Percentiles rank a stretch among this genome's conserved stretches.
These are phyloP conservation scores for Glomus cerebriforme DNA, from an alignment of 192 early-diverging fungal genomes.

Conservation along the genomic window DNA sequence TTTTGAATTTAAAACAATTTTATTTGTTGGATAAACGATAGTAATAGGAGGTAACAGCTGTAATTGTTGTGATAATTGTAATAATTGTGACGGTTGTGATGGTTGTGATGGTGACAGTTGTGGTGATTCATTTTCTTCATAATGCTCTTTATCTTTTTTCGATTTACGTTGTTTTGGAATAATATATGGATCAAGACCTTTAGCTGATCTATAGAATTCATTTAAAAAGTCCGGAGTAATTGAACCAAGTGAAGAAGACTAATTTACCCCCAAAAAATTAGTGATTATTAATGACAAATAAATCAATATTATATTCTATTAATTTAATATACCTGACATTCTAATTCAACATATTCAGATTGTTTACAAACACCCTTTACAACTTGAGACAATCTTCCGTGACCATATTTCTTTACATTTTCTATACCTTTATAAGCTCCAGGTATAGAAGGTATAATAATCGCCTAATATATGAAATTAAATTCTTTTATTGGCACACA, in stretches of 20 bases:
- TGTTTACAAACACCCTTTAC: slow-evolving; percentile 32
- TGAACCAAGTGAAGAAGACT: slow-evolving; percentile 46
- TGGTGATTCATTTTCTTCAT: too few species aligned
- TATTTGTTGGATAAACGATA: slow-evolving; percentile 40
- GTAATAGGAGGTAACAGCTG: slow-evolving; percentile 34
- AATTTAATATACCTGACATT: slow-evolving; percentile 43
- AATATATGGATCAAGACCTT: slow-evolving; percentile 34
- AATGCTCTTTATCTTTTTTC: background rate
- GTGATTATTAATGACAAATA: background rate
- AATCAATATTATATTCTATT: background rate
- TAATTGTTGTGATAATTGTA: too few species aligned
- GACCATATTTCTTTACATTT: slow-evolving; percentile 45
- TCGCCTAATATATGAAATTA: slow-evolving; percentile 31
- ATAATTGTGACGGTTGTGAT: too few species aligned
- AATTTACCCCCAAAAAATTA: background rate
- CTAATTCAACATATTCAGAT: slow-evolving; percentile 29
- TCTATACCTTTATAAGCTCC: slow-evolving; percentile 36
- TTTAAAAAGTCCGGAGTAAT: slow-evolving; percentile 35
- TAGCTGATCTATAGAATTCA: slow-evolving; percentile 43
- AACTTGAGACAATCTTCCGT: slow-evolving; percentile 43
- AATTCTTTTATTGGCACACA: background rate
- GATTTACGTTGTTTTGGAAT: background rate
- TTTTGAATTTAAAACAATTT: slow-evolving; percentile 36
- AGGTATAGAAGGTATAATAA: slow-evolving; percentile 56
- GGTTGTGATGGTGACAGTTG: too few species aligned